phyloP scores from a whole-genome alignment of 345 rosid genomes.

The Rubroshorea leprosula region DNA sequence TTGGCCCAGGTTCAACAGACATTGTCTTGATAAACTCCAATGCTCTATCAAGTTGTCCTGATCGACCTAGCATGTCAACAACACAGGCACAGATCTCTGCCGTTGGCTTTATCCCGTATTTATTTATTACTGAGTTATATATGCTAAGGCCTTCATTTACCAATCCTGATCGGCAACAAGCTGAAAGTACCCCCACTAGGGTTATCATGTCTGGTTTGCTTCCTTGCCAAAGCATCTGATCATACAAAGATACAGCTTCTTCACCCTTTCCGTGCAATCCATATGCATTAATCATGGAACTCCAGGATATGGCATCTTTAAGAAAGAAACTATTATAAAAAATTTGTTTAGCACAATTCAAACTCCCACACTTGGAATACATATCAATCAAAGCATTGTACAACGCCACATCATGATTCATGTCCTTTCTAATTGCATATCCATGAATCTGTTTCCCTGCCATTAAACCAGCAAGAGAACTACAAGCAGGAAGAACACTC shows the following conservation, averaged over 20 bases:
- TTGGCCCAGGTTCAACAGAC: constrained; percentile 55
- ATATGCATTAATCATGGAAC: constrained; percentile 60
- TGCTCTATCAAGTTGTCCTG: constrained; percentile 50
- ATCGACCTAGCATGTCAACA: constrained; percentile 56
- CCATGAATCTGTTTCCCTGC: constrained; percentile 60
- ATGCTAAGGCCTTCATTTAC: constrained; percentile 43
- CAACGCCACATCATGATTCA: constrained; percentile 32
- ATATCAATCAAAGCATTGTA: constrained; percentile 59
- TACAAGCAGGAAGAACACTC: constrained; percentile 55
- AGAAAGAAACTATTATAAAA: constrained; percentile 30
- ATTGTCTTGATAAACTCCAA: constrained; percentile 45
- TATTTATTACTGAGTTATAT: constrained; percentile 30
- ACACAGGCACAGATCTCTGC: constrained; percentile 61
- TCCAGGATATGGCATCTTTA: constrained; percentile 64
- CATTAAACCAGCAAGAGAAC: constrained; percentile 37
- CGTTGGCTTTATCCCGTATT: constrained; percentile 42
- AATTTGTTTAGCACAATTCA: constrained; percentile 44
- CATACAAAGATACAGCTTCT: constrained; percentile 45
- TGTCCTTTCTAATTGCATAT: constrained; percentile 40
- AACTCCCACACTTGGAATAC: constrained; percentile 57
- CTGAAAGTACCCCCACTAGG: constrained; percentile 55
- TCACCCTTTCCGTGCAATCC: constrained; percentile 68
- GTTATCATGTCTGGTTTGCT: constrained; percentile 49
- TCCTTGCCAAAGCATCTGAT: constrained; percentile 44
- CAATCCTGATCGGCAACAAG: constrained; percentile 55